phyloP scores from a whole-genome alignment of 371 early-diverging fungal species.

The Actinomortierella wolfii region DNA sequence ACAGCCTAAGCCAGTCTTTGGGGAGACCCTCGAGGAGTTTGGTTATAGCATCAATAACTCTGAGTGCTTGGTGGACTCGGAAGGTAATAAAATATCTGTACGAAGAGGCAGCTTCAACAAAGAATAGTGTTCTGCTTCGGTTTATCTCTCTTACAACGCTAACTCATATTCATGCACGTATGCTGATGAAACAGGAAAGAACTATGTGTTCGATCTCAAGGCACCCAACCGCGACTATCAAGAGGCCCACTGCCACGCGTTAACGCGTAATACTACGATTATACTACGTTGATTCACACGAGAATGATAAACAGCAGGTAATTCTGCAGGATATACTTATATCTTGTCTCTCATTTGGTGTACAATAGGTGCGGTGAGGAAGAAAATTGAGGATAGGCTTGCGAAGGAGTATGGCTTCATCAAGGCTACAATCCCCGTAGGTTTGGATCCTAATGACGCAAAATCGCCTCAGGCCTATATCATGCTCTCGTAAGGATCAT shows the following conservation, averaged over 20 bases:
- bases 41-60: slow-evolving; percentile 18
- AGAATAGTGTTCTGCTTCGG: too few relatives aligned
- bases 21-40: slow-evolving; percentile 15
- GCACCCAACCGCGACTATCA: slow-evolving; percentile 25
- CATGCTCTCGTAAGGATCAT: slow-evolving; percentile 18
- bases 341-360: too few relatives aligned
- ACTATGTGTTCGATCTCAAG: slow-evolving; percentile 23
- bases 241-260: slow-evolving; percentile 31
- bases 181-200: slow-evolving; percentile 14
- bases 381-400: slow-evolving; percentile 4
- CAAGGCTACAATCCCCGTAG: slow-evolving; percentile 13
- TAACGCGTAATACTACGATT: slow-evolving; percentile 12
- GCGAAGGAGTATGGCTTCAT: slow-evolving; percentile 14
- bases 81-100: slow-evolving; percentile 6
- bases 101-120: too few relatives aligned
- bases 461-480: slow-evolving; percentile 24
- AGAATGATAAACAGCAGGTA: too few relatives aligned
- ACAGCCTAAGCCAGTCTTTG: slow-evolving; percentile 15
- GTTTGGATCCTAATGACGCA: slow-evolving; percentile 7
- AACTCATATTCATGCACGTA: too few relatives aligned
- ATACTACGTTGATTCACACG: too few relatives aligned
- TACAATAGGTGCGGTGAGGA: too few relatives aligned
- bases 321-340: too few relatives aligned
- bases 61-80: slow-evolving; percentile 7
- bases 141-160: too few relatives aligned